These are phyloP conservation scores for Beauveria medogensis DNA, from an alignment of 2,329 filamentous ascomycete genomes.

Conservation along the genomic window DNA sequence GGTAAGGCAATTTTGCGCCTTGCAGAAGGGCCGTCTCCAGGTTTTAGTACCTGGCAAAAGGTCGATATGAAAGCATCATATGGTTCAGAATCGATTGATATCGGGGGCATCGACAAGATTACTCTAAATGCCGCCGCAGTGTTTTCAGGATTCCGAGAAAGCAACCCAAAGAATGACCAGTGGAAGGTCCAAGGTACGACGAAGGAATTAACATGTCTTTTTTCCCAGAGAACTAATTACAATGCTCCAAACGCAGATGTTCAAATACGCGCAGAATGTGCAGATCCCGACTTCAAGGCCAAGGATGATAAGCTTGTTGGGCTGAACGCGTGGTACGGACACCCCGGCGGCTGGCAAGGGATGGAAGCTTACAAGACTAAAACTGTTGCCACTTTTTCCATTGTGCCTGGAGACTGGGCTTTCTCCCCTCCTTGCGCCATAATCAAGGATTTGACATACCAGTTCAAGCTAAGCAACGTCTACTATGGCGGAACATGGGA, in stretches of 20 bases:
- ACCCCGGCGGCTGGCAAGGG: not conserved
- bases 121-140: not conserved
- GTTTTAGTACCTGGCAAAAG: not conserved
- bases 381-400: not conserved
- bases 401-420: not conserved
- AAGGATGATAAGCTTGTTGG: not conserved
- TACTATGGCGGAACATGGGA: not conserved
- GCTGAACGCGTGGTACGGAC: not conserved
- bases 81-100: not conserved
- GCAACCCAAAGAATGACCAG: not conserved
- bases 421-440: not conserved
- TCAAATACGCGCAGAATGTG: not conserved
- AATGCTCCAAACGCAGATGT: not conserved
- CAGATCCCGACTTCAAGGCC: not conserved
- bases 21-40: not conserved
- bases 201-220: not conserved
- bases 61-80: not conserved
- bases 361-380: not conserved
- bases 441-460: not conserved
- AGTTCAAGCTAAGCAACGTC: not conserved
- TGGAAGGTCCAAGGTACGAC: not conserved
- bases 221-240: not conserved
- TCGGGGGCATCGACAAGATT: not conserved
- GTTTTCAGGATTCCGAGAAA: too few species aligned
- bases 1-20: not conserved